These are phyloP conservation scores for Elongisporangium undulatum DNA, from an alignment of 352 stramenopile genomes.

Conservation along the genomic window DNA sequence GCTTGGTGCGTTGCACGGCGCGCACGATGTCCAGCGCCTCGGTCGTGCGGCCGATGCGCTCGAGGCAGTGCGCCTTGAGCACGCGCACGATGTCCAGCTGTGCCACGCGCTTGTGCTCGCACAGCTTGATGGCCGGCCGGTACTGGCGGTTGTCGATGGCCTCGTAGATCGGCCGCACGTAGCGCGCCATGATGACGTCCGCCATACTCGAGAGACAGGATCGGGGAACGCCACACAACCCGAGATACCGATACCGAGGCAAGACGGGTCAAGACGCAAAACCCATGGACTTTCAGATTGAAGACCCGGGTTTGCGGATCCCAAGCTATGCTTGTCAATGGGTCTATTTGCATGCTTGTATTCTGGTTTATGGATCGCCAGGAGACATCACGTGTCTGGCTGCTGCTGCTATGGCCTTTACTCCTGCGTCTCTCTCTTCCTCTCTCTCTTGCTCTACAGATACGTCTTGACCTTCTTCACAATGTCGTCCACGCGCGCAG, in stretches of 20 bases:
- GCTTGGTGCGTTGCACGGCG: conserved; percentile 48
- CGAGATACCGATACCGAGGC: neutral
- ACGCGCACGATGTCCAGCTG: conserved; percentile 77
- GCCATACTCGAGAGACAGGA: conserved; percentile 26
- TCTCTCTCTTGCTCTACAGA: conserved; percentile 32
- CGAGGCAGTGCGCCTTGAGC: conserved; percentile 82
- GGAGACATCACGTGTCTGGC: too few species aligned
- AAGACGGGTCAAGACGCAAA: neutral
- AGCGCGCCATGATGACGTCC: conserved; percentile 67
- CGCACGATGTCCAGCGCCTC: conserved; percentile 77
- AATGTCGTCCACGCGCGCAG: conserved; percentile 93
- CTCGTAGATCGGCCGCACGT: conserved; percentile 83
- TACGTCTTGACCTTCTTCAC: conserved; percentile 90
- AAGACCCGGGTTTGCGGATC: too few species aligned
- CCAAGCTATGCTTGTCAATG: too few species aligned
- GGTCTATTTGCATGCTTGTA: conserved; percentile 3
- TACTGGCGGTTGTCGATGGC: conserved; percentile 80
- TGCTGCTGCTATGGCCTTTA: too few species aligned
- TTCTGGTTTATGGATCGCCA: neutral
- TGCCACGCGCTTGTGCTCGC: conserved; percentile 73
- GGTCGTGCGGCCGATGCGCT: conserved; percentile 61
- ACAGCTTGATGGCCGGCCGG: conserved; percentile 79
- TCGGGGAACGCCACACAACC: too few species aligned
- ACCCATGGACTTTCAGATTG: too few species aligned
- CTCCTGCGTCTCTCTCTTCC: too few species aligned